Conservation (phyloP, 495 filamentous ascomycete genomes). For the Penicillium waksmanii region DNA sequence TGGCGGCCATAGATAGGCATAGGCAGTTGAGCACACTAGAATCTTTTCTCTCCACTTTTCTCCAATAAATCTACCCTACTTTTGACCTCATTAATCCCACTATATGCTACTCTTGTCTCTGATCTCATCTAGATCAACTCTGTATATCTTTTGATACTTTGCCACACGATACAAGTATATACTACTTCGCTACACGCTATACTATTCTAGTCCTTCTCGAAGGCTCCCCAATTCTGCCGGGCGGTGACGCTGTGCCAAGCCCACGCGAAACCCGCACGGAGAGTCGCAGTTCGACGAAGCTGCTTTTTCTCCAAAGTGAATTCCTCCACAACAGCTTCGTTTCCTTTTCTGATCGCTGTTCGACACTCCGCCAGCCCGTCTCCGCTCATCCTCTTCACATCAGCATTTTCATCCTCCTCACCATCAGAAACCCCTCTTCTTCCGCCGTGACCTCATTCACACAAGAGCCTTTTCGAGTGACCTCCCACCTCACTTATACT, state of each 20-base stretch:
- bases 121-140: too few species aligned
- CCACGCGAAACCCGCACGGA: slow-evolving; percentile 36
- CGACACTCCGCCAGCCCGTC: slow-evolving; percentile 13
- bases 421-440: background rate
- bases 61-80: too few species aligned
- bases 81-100: too few species aligned
- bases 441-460: slow-evolving; percentile 25
- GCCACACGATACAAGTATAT: too few species aligned
- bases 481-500: slow-evolving; percentile 27
- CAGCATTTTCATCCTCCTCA: background rate
- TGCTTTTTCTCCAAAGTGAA: slow-evolving; percentile 39
- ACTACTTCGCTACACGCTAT: background rate
- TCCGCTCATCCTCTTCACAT: slow-evolving; percentile 13
- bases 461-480: slow-evolving; percentile 34
- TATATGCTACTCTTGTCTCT: too few species aligned
- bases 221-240: slow-evolving; percentile 28
- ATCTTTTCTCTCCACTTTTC: too few species aligned
- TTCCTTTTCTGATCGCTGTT: slow-evolving; percentile 23
- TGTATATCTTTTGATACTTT: too few species aligned
- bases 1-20: too few species aligned
- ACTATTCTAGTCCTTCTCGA: background rate
- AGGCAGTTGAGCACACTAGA: too few species aligned
- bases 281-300: slow-evolving; percentile 32
- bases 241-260: slow-evolving; percentile 30
- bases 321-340: slow-evolving; percentile 33